phyloP scores from a whole-genome alignment of 2,329 filamentous ascomycete species.

The Fusarium sp. region DNA sequence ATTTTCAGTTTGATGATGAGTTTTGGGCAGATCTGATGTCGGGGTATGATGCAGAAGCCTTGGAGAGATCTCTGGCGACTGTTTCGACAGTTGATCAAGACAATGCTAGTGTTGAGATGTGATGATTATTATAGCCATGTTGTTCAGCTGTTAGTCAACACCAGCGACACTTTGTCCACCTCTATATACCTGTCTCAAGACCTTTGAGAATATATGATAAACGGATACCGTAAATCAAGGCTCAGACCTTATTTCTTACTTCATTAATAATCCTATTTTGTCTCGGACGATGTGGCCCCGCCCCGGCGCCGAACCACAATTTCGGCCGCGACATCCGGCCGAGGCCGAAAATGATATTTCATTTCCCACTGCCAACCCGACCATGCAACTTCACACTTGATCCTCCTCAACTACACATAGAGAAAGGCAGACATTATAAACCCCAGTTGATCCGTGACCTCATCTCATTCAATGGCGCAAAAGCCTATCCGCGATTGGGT shows the following conservation, averaged over 20 bases:
- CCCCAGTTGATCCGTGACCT: neutral
- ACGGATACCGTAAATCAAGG: too few species aligned
- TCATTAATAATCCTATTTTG: too few species aligned
- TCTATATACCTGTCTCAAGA: too few species aligned
- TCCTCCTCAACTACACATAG: neutral
- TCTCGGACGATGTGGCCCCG: neutral
- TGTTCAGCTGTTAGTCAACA: too few species aligned
- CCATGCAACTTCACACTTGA: neutral
- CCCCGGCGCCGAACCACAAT: neutral
- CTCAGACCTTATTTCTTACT: too few species aligned
- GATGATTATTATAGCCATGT: too few species aligned
- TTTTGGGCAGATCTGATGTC: slow-evolving; percentile 47
- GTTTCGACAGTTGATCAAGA: neutral
- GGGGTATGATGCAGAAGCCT: slow-evolving; percentile 30
- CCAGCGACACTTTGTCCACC: too few species aligned
- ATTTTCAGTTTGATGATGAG: slow-evolving; percentile 46
- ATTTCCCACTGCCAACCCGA: slow-evolving; percentile 20
- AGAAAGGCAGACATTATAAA: neutral
- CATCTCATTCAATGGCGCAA: slow-evolving; percentile 33
- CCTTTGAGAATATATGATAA: too few species aligned
- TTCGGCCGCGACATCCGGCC: slow-evolving; percentile 7
- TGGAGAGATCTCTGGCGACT: slow-evolving; percentile 15
- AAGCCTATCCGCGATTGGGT: slow-evolving; percentile 49
- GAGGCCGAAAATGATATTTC: slow-evolving; percentile 28
- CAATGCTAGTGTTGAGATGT: neutral